phyloP scores from a whole-genome alignment of 345 rosid genomes.

The Diplotaxis tenuifolia region DNA sequence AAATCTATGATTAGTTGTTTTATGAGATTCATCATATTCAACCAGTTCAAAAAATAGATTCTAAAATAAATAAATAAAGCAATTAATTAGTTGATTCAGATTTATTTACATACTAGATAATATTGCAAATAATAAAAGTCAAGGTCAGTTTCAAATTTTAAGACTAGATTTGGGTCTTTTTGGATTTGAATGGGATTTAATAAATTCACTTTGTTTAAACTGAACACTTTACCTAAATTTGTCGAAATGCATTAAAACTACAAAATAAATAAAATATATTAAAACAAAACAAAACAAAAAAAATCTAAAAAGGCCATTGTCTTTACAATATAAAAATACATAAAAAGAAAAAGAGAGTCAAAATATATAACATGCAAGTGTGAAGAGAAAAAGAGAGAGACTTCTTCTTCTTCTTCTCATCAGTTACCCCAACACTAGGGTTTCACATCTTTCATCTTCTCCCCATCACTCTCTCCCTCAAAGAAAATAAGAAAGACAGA shows the following conservation, averaged over 20 bases:
- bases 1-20: too few relatives aligned
- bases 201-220: constrained; percentile 11
- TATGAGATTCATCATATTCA: too few relatives aligned
- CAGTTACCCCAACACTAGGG: constrained; percentile 41
- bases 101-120: neutral
- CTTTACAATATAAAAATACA: neutral
- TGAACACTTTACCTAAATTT: constrained; percentile 7
- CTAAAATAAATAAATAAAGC: neutral
- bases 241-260: constrained; percentile 10
- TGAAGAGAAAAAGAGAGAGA: constrained; percentile 22
- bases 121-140: neutral
- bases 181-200: constrained; percentile 23
- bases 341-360: constrained; percentile 13
- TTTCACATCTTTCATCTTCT: constrained; percentile 24
- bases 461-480: constrained; percentile 23
- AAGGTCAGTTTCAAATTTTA: neutral
- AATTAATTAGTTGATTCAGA: constrained; percentile 1
- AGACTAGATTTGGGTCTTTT: neutral
- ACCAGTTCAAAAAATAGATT: neutral
- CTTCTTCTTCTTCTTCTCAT: constrained; percentile 17
- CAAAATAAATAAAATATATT: neutral
- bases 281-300: constrained; percentile 12
- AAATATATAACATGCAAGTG: constrained; percentile 34
- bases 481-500: neutral
- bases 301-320: constrained; percentile 21